Base-by-base conservation (phyloP, 2,329 filamentous ascomycete species). In the Huntiella abstrusa region DNA sequence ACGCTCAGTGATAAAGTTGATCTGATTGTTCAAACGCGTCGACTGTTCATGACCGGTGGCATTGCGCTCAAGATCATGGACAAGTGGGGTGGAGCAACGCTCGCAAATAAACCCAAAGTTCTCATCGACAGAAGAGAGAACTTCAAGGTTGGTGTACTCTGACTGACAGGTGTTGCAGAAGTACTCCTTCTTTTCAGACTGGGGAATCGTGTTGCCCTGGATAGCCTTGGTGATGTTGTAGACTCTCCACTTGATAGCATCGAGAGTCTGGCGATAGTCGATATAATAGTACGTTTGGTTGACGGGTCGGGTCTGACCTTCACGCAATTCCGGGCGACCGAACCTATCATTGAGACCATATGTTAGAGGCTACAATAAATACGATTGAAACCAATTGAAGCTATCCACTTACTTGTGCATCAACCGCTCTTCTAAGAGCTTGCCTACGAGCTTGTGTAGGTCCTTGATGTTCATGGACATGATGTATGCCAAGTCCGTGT, bases 221-320 rank as follows among this genome's bases (percentile, higher is more conserved):
- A 96, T 85, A 46, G 81, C 77, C 59, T 88, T 87, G 54, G 87
- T 86, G 54, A 96, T 76, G 48, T 80, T 80, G 58, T 88, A 87
- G 44, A 94, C 77, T 52, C 84, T 80, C 73, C 83, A 98, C 62
- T 98, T 98, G 64, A 94, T 92, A 42, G 84, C 85, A 63, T 98
- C 91, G 57, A 98, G 85, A 33, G 88, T 85, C 49, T 84, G 82
- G 50, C 91, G 84, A 57, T 92, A 92, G 59, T 95, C 87, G 59
- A 98, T 88, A 63, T 84, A 98, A 66, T 93, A 98, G 70, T 94
- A 98, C 52, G 88, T 93, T 55, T 84, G 76, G 58, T 81, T 86
- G 53, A 82, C 79, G 4, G 84, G 81, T 45, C 86, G 79, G 49
- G 82, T 80, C 50, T 86, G 83, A 44, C 83, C 84, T 57, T 87